Evolutionary conservation across 2,329 filamentous ascomycete genomes (phyloP).

Genomic region (Apiospora koreana): DNA sequence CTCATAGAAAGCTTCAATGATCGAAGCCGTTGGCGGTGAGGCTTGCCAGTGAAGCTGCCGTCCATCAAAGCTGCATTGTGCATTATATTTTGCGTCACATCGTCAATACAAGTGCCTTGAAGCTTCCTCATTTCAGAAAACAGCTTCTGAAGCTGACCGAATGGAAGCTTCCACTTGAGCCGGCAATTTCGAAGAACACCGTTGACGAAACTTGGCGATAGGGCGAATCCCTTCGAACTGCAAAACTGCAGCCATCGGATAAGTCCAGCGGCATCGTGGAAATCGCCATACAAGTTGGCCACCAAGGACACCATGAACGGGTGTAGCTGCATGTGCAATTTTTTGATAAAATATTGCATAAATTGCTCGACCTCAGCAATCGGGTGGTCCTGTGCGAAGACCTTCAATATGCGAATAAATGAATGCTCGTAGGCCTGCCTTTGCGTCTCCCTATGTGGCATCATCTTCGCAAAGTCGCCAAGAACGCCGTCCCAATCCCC

Average conservation of each 20-base stretch:
- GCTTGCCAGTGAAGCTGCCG: constrained; percentile 17
- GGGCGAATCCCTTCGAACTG: constrained; percentile 34
- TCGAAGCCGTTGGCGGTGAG: constrained; percentile 23
- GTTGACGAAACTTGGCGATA: constrained; percentile 40
- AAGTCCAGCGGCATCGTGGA: constrained; percentile 39
- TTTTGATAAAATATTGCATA: constrained; percentile 36
- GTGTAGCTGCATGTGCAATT: constrained; percentile 37
- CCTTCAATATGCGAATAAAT: constrained; percentile 41
- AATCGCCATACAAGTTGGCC: constrained; percentile 43
- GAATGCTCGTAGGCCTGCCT: constrained; percentile 29
- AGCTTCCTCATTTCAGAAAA: constrained; percentile 35
- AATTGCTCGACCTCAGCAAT: constrained; percentile 42
- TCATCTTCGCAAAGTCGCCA: constrained; percentile 31
- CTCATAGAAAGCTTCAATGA: constrained; percentile 26
- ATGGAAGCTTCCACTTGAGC: constrained; percentile 39
- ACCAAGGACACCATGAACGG: constrained; percentile 42
- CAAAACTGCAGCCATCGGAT: constrained; percentile 44
- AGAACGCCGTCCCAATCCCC: constrained; percentile 45
- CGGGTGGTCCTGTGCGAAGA: constrained; percentile 40
- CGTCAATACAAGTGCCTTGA: constrained; percentile 34
- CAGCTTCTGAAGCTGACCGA: constrained; percentile 35
- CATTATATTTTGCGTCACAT: constrained; percentile 42
- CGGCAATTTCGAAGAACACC: constrained; percentile 40
- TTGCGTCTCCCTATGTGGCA: constrained; percentile 13
- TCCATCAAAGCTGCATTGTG: constrained; percentile 28